Base-by-base conservation (phyloP, 2,329 filamentous ascomycete genomes). In the Epichloe scottii region DNA sequence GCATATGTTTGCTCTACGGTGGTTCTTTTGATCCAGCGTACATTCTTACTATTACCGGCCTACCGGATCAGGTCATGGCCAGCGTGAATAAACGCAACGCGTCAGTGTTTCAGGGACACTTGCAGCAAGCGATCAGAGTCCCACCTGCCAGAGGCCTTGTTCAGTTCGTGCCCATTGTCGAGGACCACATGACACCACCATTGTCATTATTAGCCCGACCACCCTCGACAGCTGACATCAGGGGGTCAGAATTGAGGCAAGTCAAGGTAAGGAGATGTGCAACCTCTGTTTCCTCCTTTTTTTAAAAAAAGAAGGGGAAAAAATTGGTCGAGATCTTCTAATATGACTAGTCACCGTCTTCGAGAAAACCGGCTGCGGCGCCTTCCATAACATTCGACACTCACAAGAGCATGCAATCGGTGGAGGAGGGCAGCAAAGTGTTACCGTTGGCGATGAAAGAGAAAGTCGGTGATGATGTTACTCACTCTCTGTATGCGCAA, bases 61-160 rank as follows among this genome's bases (percentile, higher is more conserved):
- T 93, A 10, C 75, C 85, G 1, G 74, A 74, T 11, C 77, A 87
- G 56, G 70, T 93, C 2, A 82, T 84, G 54, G 79, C 86, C 0
- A 77, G 81, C 3, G 87, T 81, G 49, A 95, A 95, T 69, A 85
- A 86, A 63, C 81, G 88, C 55, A 93, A 91, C 64, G 81, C 87
- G 1, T 75, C 77, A n/a, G 68, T 94, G 17, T 77, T 94, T 3
- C 87, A 93, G 62, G 74, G 73, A n/a, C 84, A 86, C 63, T 77
- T 95, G 65, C 74, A 81, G 14, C 84, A 88, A 23, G 74, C 81
- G 0, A 71, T 95, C 0, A 77, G 79, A 2, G 86, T 95, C 3
- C 60, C 73, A 0, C 66, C 82, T 0, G 71, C 78, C 1, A 77
- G 87, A 39, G 89, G 89, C 1, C 74, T 89, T 35, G 68, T 95